Conservation (phyloP, 768 basidiomycete species). For the Fibroporia radiculosa region DNA sequence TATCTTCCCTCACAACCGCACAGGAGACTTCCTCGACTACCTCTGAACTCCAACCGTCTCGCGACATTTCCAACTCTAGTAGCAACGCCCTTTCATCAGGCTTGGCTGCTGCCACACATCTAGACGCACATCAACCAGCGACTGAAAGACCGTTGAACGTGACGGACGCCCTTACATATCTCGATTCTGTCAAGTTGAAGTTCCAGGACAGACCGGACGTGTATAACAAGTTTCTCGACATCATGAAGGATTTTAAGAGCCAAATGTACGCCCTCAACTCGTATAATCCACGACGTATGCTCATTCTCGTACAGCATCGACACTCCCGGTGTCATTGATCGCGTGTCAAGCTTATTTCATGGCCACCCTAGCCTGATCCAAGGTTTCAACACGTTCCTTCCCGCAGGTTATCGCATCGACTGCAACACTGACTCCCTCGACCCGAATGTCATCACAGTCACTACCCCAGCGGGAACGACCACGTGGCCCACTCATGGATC, state of each 20-base stretch:
- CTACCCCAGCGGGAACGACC: constrained; percentile 61
- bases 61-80: no score
- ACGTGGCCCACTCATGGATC: constrained; percentile 21
- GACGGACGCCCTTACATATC: constrained; percentile 53
- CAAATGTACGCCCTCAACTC: constrained; percentile 34
- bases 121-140: no score
- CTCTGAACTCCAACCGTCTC: no score
- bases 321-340: constrained; percentile 94
- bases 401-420: constrained; percentile 90
- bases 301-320: constrained; percentile 60
- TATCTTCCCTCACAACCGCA: no score
- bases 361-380: constrained; percentile 89
- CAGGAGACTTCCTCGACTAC: no score
- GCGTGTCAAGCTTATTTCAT: constrained; percentile 88
- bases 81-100: no score
- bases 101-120: no score
- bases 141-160: constrained; percentile 47
- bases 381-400: constrained; percentile 97
- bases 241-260: constrained; percentile 74
- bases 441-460: constrained; percentile 64
- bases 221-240: constrained; percentile 57
- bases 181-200: constrained; percentile 57
- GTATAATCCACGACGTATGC: neutral
- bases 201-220: constrained; percentile 54
- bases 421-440: constrained; percentile 60